phyloP scores from a whole-genome alignment of 805 yeast species.

The Candida schatavii region DNA sequence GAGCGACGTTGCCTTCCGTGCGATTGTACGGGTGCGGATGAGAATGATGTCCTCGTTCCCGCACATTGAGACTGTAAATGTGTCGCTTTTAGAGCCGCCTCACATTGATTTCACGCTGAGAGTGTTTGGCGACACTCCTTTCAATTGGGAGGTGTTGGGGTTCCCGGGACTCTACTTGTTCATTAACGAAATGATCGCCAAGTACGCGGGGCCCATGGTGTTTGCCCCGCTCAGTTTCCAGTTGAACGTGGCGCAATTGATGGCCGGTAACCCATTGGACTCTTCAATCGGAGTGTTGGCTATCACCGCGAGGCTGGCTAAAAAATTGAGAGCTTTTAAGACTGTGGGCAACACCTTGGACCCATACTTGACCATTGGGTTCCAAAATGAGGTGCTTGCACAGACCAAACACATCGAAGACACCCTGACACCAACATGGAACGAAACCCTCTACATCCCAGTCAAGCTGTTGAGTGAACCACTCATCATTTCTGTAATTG shows the following conservation, averaged over 20 bases:
- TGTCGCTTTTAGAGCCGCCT: constrained; percentile 84
- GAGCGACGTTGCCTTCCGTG: constrained; percentile 74
- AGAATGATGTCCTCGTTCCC: constrained; percentile 91
- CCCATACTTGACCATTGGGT: constrained; percentile 79
- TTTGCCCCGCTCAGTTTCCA: constrained; percentile 91
- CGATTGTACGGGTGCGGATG: constrained; percentile 73
- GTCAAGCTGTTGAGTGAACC: constrained; percentile 79
- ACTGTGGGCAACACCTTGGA: constrained; percentile 78
- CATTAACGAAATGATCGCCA: constrained; percentile 79
- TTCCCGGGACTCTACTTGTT: constrained; percentile 85
- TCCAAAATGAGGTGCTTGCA: constrained; percentile 56
- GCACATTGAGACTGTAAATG: constrained; percentile 86
- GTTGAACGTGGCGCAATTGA: constrained; percentile 83
- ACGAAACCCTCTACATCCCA: constrained; percentile 71
- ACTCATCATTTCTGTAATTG: constrained; percentile 66
- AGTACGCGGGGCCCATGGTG: constrained; percentile 84
- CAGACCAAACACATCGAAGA: constrained; percentile 67
- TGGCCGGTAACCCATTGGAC: constrained; percentile 76
- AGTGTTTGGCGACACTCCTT: constrained; percentile 66
- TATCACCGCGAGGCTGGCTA: constrained; percentile 64
- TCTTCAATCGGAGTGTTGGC: constrained; percentile 86
- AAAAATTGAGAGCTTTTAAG: constrained; percentile 64
- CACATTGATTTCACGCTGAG: constrained; percentile 79
- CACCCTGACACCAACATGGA: constrained; percentile 76
- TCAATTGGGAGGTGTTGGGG: constrained; percentile 83